phyloP scores from a whole-genome alignment of 352 stramenopile genomes.

The Saprolegnia parasitica region DNA sequence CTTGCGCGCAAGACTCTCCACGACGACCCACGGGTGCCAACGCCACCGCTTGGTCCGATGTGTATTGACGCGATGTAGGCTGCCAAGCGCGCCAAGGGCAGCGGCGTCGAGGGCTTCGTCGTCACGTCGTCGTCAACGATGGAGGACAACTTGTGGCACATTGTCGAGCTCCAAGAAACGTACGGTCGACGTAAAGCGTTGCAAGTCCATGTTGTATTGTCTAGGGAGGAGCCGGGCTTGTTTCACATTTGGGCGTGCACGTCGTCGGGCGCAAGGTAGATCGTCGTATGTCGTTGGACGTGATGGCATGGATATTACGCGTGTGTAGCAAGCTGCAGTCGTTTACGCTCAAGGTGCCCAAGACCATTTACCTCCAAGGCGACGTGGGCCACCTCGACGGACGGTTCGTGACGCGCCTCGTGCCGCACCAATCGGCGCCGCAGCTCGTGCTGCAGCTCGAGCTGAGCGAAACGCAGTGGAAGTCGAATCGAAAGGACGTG shows the following conservation, averaged over 20 bases:
- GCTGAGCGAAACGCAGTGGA: conserved; percentile 67
- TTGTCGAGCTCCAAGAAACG: conserved; percentile 61
- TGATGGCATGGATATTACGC: too few relatives aligned
- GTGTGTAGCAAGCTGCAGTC: conserved; percentile 17
- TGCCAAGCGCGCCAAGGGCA: too few relatives aligned
- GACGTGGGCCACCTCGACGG: background rate
- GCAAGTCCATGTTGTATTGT: too few relatives aligned
- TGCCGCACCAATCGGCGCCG: conserved; percentile 37
- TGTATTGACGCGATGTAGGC: too few relatives aligned
- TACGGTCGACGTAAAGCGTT: background rate
- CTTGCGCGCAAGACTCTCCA: conserved; percentile 31
- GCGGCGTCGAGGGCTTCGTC: too few relatives aligned
- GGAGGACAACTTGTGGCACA: conserved; percentile 67
- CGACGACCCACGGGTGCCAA: too few relatives aligned
- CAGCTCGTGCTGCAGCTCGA: conserved; percentile 60
- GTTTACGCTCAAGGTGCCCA: background rate
- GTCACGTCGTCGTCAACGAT: too few relatives aligned
- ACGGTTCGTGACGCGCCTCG: conserved; percentile 26
- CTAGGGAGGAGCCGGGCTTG: conserved; percentile 3
- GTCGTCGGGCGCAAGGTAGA: conserved; percentile 5
- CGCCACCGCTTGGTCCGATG: too few relatives aligned
- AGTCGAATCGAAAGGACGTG: conserved; percentile 70
- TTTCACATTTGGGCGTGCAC: conserved; percentile 12
- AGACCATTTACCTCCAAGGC: background rate
- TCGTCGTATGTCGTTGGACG: too few relatives aligned